phyloP scores from a whole-genome alignment of 2,329 filamentous ascomycete genomes.

The Talaromyces sp. region DNA sequence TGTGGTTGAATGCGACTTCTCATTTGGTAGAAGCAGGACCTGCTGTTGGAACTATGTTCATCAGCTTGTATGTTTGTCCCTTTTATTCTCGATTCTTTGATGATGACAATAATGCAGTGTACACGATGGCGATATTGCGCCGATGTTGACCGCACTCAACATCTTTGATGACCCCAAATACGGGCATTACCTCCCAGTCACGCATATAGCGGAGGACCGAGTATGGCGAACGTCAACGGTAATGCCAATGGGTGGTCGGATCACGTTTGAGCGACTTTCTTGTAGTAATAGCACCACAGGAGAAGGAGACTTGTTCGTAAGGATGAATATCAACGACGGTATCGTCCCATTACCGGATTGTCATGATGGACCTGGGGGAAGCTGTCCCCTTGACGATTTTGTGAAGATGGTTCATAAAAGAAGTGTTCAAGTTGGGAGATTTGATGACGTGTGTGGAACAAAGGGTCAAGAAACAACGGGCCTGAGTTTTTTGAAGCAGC shows the following conservation, averaged over 20 bases:
- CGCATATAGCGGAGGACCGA: constrained; percentile 44
- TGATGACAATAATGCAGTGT: constrained; percentile 33
- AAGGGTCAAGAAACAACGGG: constrained; percentile 34
- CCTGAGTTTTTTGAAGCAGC: constrained; percentile 53
- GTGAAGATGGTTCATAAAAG: constrained; percentile 38
- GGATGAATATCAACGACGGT: constrained; percentile 58
- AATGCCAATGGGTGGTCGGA: constrained; percentile 56
- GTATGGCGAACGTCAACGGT: constrained; percentile 56
- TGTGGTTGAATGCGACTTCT: constrained; percentile 58
- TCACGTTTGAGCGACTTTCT: constrained; percentile 53
- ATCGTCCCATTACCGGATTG: constrained; percentile 51
- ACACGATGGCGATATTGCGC: constrained; percentile 59
- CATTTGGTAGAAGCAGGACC: constrained; percentile 47
- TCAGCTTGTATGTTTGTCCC: constrained; percentile 52
- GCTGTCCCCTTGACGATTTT: constrained; percentile 49
- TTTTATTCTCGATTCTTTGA: not conserved
- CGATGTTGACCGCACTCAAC: constrained; percentile 53
- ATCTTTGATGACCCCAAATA: constrained; percentile 43
- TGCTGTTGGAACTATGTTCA: constrained; percentile 49
- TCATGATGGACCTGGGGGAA: constrained; percentile 45
- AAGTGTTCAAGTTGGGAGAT: constrained; percentile 46
- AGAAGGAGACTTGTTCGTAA: constrained; percentile 37
- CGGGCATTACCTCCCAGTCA: constrained; percentile 45
- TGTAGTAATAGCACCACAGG: constrained; percentile 31
- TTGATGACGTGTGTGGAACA: constrained; percentile 49